A percentile compares a stretch with the other conserved stretches of the same genome.
Conservation (phyloP, 306 rosid species). For the Heteromeles arbutifolia region DNA sequence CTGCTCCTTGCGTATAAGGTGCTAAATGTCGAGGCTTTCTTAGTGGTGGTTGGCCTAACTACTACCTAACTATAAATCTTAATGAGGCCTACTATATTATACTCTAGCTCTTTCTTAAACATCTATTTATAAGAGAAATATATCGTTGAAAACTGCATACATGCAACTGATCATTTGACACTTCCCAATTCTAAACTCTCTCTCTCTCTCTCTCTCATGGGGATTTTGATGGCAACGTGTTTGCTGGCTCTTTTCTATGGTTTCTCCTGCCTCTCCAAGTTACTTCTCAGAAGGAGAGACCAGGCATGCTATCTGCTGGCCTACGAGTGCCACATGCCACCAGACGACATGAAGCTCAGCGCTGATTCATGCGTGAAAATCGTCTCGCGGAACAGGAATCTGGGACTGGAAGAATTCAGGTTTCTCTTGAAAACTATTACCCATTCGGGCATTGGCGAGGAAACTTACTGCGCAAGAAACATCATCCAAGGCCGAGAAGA, state of each 20-base stretch:
- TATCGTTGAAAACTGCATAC: no score
- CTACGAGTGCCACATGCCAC: conserved; percentile 66
- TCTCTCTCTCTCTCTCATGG: conserved; percentile 25
- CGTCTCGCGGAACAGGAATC: conserved; percentile 43
- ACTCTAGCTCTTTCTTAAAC: neutral
- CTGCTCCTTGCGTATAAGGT: no score
- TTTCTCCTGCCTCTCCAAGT: conserved; percentile 21
- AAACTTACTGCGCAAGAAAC: conserved; percentile 62
- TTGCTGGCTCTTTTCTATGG: conserved; percentile 29
- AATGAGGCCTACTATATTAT: neutral
- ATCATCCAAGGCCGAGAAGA: conserved; percentile 52
- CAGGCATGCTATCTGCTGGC: conserved; percentile 60
- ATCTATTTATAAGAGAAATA: neutral
- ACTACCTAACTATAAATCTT: neutral
- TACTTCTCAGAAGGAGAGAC: conserved; percentile 36
- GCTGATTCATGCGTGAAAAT: conserved; percentile 38
- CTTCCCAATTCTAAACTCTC: neutral
- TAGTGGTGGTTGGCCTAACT: neutral
- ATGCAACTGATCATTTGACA: neutral
- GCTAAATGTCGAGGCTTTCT: no score
- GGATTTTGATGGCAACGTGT: conserved; percentile 21
- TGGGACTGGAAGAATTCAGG: conserved; percentile 57
- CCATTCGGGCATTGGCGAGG: conserved; percentile 71
- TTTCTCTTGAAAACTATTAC: conserved; percentile 56
- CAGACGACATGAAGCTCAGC: conserved; percentile 45